A percentile compares a stretch with the other conserved stretches of the same genome.
Evolutionary conservation across 2,329 filamentous ascomycete species (phyloP).

Genomic region (Fusarium proliferatum): DNA sequence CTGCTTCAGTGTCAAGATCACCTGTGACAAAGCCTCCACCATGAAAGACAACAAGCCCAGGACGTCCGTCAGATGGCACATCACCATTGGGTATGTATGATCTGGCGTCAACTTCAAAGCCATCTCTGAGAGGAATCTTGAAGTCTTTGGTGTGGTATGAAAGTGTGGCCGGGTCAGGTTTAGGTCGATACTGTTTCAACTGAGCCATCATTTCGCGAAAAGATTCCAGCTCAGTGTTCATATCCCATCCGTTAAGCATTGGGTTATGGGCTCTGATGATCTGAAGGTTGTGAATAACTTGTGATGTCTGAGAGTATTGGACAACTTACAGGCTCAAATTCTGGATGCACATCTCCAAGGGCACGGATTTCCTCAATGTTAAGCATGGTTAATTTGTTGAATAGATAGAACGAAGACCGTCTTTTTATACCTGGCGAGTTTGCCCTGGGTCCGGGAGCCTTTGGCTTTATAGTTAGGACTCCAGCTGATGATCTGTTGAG

Average conservation of each 20-base stretch:
- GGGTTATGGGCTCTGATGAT: conserved; percentile 31
- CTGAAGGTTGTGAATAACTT: conserved; percentile 6
- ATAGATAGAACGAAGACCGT: too few species aligned
- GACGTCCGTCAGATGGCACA: conserved; percentile 26
- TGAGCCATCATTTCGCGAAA: conserved; percentile 37
- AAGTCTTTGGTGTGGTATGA: conserved; percentile 38
- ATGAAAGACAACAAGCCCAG: conserved; percentile 44
- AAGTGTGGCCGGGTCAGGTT: conserved; percentile 24
- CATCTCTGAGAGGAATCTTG: conserved; percentile 39
- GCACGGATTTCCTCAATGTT: conserved; percentile 41
- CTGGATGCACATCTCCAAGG: conserved; percentile 33
- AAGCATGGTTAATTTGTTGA: conserved; percentile 33
- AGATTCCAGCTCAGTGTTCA: conserved; percentile 35
- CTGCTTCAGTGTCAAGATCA: conserved; percentile 40
- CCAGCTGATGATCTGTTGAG: background rate
- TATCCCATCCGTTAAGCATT: conserved; percentile 35
- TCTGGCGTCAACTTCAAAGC: conserved; percentile 29
- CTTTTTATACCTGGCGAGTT: background rate
- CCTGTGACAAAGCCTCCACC: conserved; percentile 45
- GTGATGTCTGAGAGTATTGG: background rate
- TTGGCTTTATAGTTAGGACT: conserved; percentile 9
- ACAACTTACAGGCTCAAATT: conserved; percentile 28
- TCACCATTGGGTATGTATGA: conserved; percentile 38
- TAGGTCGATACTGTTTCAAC: conserved; percentile 15
- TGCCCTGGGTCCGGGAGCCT: background rate